Evolutionary conservation across 495 filamentous ascomycete genomes (phyloP), one percentile per base, ranked within the genome.

Genomic region (Penicillium chermesinum): DNA sequence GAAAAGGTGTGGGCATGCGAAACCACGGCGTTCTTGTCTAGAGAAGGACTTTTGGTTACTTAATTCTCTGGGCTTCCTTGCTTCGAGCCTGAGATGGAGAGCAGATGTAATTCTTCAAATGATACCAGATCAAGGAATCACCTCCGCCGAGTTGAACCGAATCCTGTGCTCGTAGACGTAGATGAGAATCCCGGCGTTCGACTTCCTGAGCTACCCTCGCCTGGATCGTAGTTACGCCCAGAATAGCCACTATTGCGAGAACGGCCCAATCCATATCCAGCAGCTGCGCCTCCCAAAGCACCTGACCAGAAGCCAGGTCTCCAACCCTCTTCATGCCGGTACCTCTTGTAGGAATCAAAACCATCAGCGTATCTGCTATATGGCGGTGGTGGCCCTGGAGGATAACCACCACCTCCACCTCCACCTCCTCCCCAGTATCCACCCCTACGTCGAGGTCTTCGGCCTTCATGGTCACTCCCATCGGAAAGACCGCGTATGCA

Each of bases 251-350:
- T 10, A 36, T 43, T 43, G 17, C 57, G 57, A 50, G 63, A 63
- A 46, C 75, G 79, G 2, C 86, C 85, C 15, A 87, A 79, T 32
- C 77, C 56, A 62, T 90, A 91, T 3, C 75, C 79, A 10, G 82
- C 86, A 7, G 86, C 86, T 1, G 81, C 84, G 33, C 89, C 88
- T 33, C 79, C 78, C 7, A 83, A 66, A 2, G 86, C 72, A 0
- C 91, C 91, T 14, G 77, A 75, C 93, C 89, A 96, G 59, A 96
- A 96, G 0, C 93, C 91, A 2, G 91, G 90, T 39, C 79, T 76
- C 84, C 88, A 95, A 1, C 77, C 76, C 54, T 80, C 66, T 22
- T 47, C 53, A 13, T 51, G 48, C 9, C 56, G 33, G n/a, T 41
- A 14, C 22, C 37, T 25, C 22, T 53, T 65, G 32, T 44, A 59